Evolutionary conservation across 208 protist genomes (phyloP), one percentile per base, ranked within the genome.

Genomic region (Herpetomonas muscarum): DNA sequence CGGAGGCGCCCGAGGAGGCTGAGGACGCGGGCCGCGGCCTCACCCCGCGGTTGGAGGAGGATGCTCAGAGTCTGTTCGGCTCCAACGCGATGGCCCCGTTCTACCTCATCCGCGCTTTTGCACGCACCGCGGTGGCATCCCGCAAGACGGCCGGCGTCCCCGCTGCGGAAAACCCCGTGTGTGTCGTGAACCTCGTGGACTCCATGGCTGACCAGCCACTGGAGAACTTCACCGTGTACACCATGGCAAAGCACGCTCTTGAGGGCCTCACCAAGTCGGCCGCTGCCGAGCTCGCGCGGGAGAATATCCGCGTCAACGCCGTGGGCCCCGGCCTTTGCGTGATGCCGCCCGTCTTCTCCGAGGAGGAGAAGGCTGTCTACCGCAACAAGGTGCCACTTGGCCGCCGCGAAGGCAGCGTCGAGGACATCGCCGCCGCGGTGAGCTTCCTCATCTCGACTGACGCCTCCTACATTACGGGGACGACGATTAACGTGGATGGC

Each of bases 1-100:
- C 51, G 22, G 17, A 42, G 3, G 44, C 25, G 12, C 48, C 59
- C 2, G 46, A 17, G 10, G 39, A 26, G 19, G 61, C 24, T 5
- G 57, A 49, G 22, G 31, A 24, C 37, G 15, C 53, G 15, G n/a
- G n/a, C n/a, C n/a, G n/a, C n/a, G n/a, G n/a, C n/a, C n/a, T n/a
- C 3, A 29, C 28, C 25, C 48, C 47, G 22, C 24, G 50, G 1
- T 49, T 55, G 36, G 76, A 81, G 46, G 48, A 49, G 12, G 61
- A 70, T 1, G 51, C 64, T 1, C 50, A 64, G 15, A 71, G 79
- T 34, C 42, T 92, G 15, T 82, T 92, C 49, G 85, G 81, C 39
- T 81, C 81, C 59, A 92, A 92, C 57, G 76, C 81, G 28, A 59
- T 92, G 7, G 81, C 81, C 1, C 85, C 85, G 2, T 81, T 80